Evolutionary conservation across 1,284 basidiomycete species (phyloP).

Genomic region (Spongispora temasekensis): DNA sequence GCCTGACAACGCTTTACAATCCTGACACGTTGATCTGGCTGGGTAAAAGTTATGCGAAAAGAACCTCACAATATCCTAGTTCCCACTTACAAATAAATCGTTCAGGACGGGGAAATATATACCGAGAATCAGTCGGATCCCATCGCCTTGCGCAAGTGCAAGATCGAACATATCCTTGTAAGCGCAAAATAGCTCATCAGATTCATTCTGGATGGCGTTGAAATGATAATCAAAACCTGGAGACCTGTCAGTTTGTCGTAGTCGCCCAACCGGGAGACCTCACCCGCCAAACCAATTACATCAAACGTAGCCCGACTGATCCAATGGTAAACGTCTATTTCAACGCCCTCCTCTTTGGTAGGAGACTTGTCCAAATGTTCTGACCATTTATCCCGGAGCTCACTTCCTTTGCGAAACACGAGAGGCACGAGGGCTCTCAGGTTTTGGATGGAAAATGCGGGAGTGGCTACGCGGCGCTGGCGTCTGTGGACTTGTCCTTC

Average conservation of each 20-base stretch:
- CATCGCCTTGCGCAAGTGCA: conserved; percentile 55
- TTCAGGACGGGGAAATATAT: conserved; percentile 64
- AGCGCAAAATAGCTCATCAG: conserved; percentile 72
- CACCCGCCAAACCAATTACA: conserved; percentile 76
- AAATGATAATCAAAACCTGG: conserved; percentile 79
- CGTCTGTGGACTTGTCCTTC: conserved; percentile 75
- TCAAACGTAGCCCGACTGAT: conserved; percentile 77
- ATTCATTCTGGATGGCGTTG: conserved; percentile 72
- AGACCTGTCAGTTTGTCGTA: not conserved
- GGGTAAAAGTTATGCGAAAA: conserved; percentile 3
- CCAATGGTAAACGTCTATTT: conserved; percentile 72
- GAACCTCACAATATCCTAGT: not conserved
- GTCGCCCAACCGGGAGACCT: conserved; percentile 1
- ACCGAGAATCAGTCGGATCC: conserved; percentile 48
- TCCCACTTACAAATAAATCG: conserved; percentile 53
- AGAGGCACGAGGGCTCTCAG: conserved; percentile 68
- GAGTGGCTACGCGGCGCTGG: conserved; percentile 71
- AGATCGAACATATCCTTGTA: conserved; percentile 83
- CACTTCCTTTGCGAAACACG: conserved; percentile 64
- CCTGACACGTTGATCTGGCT: conserved; percentile 58
- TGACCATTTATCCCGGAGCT: conserved; percentile 63
- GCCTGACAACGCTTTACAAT: conserved; percentile 57
- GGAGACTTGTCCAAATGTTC: conserved; percentile 39
- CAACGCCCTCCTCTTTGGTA: conserved; percentile 13
- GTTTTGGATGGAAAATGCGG: conserved; percentile 78